Conservation (phyloP, 139 green algal genomes). For the Eudorina sp. region DNA sequence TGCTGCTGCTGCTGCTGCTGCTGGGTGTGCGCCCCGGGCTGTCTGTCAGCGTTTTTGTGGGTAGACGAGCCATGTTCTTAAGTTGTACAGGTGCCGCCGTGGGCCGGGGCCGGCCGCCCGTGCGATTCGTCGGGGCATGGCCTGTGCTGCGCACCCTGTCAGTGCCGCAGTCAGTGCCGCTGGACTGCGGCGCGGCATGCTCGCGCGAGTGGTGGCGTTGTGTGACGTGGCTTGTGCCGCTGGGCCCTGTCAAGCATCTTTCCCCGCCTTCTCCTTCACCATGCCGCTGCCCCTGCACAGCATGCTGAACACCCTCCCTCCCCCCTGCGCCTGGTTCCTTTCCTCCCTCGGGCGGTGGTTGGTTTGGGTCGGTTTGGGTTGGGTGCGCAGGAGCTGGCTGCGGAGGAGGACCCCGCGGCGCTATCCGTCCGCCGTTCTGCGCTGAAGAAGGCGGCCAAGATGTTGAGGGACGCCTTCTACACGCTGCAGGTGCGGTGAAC, state of each 20-base stretch:
- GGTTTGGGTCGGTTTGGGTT: too few species aligned
- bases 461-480: constrained; percentile 35
- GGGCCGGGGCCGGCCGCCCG: neutral
- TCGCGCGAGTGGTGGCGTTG: too few species aligned
- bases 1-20: neutral
- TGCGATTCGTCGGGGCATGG: too few species aligned
- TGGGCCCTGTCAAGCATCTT: neutral
- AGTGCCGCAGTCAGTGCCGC: too few species aligned
- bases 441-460: neutral
- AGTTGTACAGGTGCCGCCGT: neutral
- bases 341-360: too few species aligned
- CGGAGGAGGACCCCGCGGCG: neutral
- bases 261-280: neutral
- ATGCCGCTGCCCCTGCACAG: neutral
- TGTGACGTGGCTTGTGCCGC: neutral
- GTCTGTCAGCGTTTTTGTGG: neutral
- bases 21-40: too few species aligned
- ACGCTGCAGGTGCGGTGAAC: constrained; percentile 26
- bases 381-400: constrained; percentile 10
- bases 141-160: too few species aligned
- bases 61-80: neutral
- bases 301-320: neutral
- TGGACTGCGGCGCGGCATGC: too few species aligned
- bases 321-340: neutral
- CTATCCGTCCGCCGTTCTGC: neutral